Conservation (phyloP, 2,329 filamentous ascomycete genomes). For the Nakataea oryzae region DNA sequence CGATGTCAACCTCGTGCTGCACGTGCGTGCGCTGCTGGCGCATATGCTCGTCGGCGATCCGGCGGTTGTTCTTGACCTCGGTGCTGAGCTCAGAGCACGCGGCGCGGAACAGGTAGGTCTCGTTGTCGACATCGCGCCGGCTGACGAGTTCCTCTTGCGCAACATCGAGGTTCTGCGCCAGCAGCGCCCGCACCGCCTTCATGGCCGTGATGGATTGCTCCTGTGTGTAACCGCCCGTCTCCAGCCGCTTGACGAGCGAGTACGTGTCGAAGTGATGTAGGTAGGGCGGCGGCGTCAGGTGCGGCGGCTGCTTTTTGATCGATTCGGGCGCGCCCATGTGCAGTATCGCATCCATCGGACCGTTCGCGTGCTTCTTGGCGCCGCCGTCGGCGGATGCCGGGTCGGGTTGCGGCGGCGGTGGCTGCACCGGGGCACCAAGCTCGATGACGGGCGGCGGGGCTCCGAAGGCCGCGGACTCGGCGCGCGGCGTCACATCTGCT, state of each 20-base stretch:
- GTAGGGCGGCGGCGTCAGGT: slow-evolving; percentile 66
- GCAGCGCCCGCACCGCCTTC: slow-evolving; percentile 75
- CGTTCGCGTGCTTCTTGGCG: slow-evolving; percentile 25
- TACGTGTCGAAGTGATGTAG: slow-evolving; percentile 97
- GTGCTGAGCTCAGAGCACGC: slow-evolving; percentile 87
- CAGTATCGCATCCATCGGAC: slow-evolving; percentile 40
- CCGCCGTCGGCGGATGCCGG: slow-evolving; percentile 7
- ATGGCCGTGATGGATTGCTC: slow-evolving; percentile 76
- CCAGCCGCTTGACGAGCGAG: slow-evolving; percentile 71
- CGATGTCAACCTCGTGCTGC: slow-evolving; percentile 91
- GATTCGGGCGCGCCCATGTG: slow-evolving; percentile 23
- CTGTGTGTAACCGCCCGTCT: slow-evolving; percentile 58
- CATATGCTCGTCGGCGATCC: slow-evolving; percentile 68
- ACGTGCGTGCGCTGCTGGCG: slow-evolving; percentile 74
- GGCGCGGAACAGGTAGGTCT: slow-evolving; percentile 86
- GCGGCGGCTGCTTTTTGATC: slow-evolving; percentile 39
- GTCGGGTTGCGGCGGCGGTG: slow-evolving; percentile 3
- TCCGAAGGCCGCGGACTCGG: not conserved
- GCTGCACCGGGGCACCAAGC: slow-evolving; percentile 10
- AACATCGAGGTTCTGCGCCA: slow-evolving; percentile 70
- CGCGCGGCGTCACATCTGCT: not conserved
- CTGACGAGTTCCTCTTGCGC: slow-evolving; percentile 74
- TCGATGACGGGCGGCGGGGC: slow-evolving; percentile 8
- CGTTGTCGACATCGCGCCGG: slow-evolving; percentile 90
- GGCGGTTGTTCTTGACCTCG: slow-evolving; percentile 71